phyloP scores from a whole-genome alignment of 371 early-diverging fungal genomes.

The Conidiobolus coronatus region DNA sequence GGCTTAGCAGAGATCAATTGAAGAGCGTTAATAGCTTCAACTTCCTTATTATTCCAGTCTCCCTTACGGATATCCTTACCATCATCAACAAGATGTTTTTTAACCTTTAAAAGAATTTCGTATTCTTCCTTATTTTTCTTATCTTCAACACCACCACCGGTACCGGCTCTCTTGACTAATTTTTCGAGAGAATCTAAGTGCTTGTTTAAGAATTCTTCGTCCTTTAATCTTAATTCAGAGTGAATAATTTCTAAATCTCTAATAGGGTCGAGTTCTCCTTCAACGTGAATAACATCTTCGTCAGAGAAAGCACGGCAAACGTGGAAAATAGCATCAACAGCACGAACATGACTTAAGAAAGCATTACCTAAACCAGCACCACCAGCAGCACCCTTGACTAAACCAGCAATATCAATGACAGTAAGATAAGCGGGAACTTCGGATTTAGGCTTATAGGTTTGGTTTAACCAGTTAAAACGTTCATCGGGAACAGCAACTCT shows the following conservation, averaged over 20 bases:
- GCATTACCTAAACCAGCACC: constrained; percentile 79
- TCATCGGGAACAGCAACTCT: constrained; percentile 59
- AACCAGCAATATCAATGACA: constrained; percentile 88
- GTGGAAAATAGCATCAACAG: constrained; percentile 87
- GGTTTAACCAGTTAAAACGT: constrained; percentile 49
- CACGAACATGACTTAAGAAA: constrained; percentile 74
- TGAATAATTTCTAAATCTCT: constrained; percentile 77
- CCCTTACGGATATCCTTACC: constrained; percentile 30
- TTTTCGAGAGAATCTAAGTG: constrained; percentile 26
- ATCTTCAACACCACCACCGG: constrained; percentile 53
- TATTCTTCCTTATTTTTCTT: constrained; percentile 81
- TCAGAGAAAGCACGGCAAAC: constrained; percentile 69
- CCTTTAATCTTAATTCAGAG: constrained; percentile 75
- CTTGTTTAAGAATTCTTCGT: constrained; percentile 54
- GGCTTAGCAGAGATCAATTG: constrained; percentile 82
- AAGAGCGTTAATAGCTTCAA: constrained; percentile 54
- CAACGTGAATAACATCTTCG: constrained; percentile 73
- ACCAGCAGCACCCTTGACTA: constrained; percentile 66
- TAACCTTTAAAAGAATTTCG: constrained; percentile 18
- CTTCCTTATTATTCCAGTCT: constrained; percentile 29
- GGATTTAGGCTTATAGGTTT: constrained; percentile 35
- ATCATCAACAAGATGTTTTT: constrained; percentile 15
- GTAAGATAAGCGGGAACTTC: constrained; percentile 43
- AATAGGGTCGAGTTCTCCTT: constrained; percentile 65
- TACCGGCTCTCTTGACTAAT: constrained; percentile 36